Evolutionary conservation across 169 alveolate genomes (phyloP), one percentile per base, ranked within the genome.

Genomic region (Cystoisospora suis): DNA sequence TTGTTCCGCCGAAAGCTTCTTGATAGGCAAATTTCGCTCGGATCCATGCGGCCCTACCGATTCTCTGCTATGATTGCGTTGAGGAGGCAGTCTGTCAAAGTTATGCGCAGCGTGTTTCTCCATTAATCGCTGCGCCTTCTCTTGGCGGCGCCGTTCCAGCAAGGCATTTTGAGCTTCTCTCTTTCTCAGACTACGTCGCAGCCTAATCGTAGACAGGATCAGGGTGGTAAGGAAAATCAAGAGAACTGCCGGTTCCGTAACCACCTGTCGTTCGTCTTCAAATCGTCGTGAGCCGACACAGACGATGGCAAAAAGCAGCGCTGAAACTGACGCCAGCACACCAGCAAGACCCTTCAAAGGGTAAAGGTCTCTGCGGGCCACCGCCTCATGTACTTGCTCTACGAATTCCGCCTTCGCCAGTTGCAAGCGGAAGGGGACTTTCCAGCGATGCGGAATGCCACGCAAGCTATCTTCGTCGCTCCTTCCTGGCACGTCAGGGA

Each of bases 51-150:
- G n/a, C n/a, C n/a, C n/a, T n/a, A n/a, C n/a, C n/a, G n/a, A n/a
- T n/a, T n/a, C n/a, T n/a, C n/a, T n/a, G n/a, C n/a, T n/a, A n/a
- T n/a, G n/a, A n/a, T n/a, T n/a, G n/a, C n/a, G n/a, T n/a, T n/a
- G n/a, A n/a, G n/a, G n/a, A n/a, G n/a, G n/a, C n/a, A n/a, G n/a
- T n/a, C n/a, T n/a, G n/a, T n/a, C n/a, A n/a, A n/a, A n/a, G n/a
- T n/a, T n/a, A n/a, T n/a, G n/a, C n/a, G n/a, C 58, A 3, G 53
- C 29, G 56, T 72, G 45, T 5, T 72, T 34, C 83, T 38, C 58
- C 83, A 38, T 46, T 53, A 38, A 27, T 15, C 27, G 38, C 83
- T 38, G 83, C 23, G 56, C 83, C 83, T 72, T 72, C 83, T 72
- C 40, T 34, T 72, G 83, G 23, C 56, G 49, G 36, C 83, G 46